Evolutionary conservation across 306 rosid genomes (phyloP), one percentile per base, ranked within the genome.

Genomic region (Elaeagnus macrophylla): DNA sequence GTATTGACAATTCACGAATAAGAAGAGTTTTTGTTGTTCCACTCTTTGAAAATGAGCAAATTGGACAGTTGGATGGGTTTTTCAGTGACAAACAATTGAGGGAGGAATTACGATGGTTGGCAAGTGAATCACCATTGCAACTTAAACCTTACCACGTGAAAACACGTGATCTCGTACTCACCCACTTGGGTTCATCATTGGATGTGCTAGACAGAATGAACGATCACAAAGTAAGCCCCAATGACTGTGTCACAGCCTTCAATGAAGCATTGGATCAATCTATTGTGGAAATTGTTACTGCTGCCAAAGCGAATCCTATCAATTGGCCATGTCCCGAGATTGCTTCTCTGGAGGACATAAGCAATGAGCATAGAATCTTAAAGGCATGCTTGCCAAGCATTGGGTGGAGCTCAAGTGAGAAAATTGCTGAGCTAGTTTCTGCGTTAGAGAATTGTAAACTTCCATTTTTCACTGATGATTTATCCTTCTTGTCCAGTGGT

Each of bases 271-370:
- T 91, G 65, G 84, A 79, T 73, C 51, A 58, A 75, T 76, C 96
- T 37, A 43, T 64, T 46, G 67, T 25, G 59, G 83, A 78, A 64
- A 74, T 91, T 66, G n/a, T 59, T 39, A 60, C 72, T 58, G 83
- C 95, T 43, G 83, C 80, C 35, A 42, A 71, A 66, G 81, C 62
- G 56, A 84, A 87, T 70, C 78, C 77, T 50, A 45, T 67, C 20
- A 67, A 75, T 59, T 84, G 96, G 89, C 96, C 99, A 39, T 87
- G 89, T 66, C 94, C 85, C 5, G 99, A 91, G 78, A 80, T 80
- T 68, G 69, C 75, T 60, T 59, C 66, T 54, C 67, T 87, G 55
- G 76, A 61, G 60, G 75, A 71, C 67, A 81, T 63, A 50, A 60
- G 77, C 57, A 64, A 72, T 11, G 90, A 85, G 61, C 47, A 46